phyloP scores from a whole-genome alignment of 2,329 filamentous ascomycete species.

The Biscogniauxia mediterranea region DNA sequence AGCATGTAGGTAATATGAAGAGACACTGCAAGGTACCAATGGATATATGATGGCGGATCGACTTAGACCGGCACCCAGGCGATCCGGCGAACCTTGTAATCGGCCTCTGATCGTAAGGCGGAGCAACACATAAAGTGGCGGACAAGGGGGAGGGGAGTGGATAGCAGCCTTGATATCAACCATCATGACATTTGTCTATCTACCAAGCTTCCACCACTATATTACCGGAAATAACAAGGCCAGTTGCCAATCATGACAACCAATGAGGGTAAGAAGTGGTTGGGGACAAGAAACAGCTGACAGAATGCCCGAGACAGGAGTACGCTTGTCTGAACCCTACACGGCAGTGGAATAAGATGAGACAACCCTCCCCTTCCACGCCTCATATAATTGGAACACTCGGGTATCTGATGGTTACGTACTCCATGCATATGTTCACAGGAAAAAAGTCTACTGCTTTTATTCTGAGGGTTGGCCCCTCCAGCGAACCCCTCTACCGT shows the following conservation, averaged over 20 bases:
- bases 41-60: neutral
- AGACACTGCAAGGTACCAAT: neutral
- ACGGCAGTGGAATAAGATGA: slow-evolving; percentile 7
- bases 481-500: neutral
- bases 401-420: neutral
- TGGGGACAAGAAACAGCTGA: neutral
- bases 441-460: neutral
- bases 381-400: slow-evolving; percentile 2
- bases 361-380: slow-evolving; percentile 12
- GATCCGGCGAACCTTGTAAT: neutral
- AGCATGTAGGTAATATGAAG: neutral
- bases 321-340: slow-evolving; percentile 10
- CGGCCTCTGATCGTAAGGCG: neutral
- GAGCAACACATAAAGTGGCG: neutral
- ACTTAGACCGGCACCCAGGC: neutral
- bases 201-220: neutral
- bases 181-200: neutral
- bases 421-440: neutral
- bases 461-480: neutral
- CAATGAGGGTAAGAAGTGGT: neutral
- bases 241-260: neutral
- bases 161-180: neutral
- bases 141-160: neutral
- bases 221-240: neutral
- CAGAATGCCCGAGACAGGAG: slow-evolving; percentile 10